A percentile compares a stretch with the other conserved stretches of the same genome.
Evolutionary conservation across 1,284 basidiomycete species (phyloP).

Genomic region (Apiotrichum montevideense): DNA sequence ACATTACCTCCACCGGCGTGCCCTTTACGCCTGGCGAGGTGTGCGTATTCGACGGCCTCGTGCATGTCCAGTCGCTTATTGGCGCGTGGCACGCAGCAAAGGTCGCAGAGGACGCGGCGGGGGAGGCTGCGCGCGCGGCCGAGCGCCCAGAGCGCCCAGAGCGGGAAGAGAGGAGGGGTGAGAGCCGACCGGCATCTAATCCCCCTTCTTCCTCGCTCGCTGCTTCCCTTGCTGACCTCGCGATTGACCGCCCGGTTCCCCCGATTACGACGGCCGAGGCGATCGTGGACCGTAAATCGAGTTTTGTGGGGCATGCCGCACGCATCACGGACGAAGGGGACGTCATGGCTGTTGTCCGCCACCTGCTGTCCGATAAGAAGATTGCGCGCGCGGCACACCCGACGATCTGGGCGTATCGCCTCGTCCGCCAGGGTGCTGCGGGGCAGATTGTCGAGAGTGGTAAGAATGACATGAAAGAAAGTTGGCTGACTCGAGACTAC

Average conservation of each 20-base stretch:
- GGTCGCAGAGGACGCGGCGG: slow-evolving; percentile 55
- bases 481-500: slow-evolving; percentile 57
- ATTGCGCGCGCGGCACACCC: slow-evolving; percentile 70
- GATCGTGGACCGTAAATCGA: slow-evolving; percentile 73
- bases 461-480: slow-evolving; percentile 18
- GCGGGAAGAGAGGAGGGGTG: not conserved
- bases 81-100: slow-evolving; percentile 64
- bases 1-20: slow-evolving; percentile 67
- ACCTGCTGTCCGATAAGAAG: slow-evolving; percentile 61
- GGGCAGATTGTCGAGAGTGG: slow-evolving; percentile 35
- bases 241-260: too few species aligned
- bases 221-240: too few species aligned
- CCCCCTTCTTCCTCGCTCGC: too few species aligned
- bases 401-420: slow-evolving; percentile 69
- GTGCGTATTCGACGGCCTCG: slow-evolving; percentile 82
- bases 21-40: slow-evolving; percentile 67
- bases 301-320: slow-evolving; percentile 76
- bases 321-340: slow-evolving; percentile 68
- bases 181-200: not conserved
- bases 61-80: slow-evolving; percentile 64
- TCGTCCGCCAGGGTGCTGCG: slow-evolving; percentile 36
- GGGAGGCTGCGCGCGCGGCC: slow-evolving; percentile 52
- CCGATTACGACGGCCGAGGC: slow-evolving; percentile 64
- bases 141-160: not conserved
- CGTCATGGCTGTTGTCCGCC: slow-evolving; percentile 64